Conservation (phyloP, 83 land plant species). For the Larix sibirica region DNA sequence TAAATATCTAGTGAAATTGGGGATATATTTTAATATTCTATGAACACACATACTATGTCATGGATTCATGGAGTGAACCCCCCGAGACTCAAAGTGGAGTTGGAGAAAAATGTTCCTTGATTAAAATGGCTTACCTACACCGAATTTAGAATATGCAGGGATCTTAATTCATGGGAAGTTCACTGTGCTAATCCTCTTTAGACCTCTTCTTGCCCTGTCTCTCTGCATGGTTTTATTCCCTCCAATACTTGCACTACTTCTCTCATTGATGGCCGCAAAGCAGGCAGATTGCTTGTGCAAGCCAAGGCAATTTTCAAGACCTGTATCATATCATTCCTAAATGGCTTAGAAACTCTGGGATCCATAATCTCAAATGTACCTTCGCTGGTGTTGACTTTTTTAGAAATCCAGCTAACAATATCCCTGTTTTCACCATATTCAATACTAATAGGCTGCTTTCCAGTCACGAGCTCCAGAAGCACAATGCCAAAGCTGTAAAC, state of each 20-base stretch:
- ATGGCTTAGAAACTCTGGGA: conserved; percentile 21
- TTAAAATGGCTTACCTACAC: no score
- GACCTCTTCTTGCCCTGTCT: no score
- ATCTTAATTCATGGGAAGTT: no score
- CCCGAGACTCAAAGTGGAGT: no score
- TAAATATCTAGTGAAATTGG: no score
- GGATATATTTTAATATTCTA: no score
- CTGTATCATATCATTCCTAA: conserved; percentile 32
- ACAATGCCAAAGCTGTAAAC: conserved; percentile 74
- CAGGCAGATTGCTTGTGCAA: conserved; percentile 44
- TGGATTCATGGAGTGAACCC: no score
- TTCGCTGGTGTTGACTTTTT: conserved; percentile 22
- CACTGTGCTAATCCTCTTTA: no score
- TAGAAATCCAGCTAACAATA: conserved; percentile 51
- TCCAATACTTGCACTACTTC: conserved; percentile 51
- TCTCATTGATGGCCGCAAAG: conserved; percentile 49
- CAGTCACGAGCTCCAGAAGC: conserved; percentile 59
- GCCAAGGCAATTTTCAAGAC: conserved; percentile 38
- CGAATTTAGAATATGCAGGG: no score
- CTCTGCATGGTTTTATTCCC: no score
- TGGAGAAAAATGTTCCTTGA: no score
- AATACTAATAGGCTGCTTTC: conserved; percentile 47
- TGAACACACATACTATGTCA: no score
- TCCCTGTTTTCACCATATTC: conserved; percentile 59
- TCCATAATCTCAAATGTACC: conserved; percentile 33